phyloP scores from a whole-genome alignment of 2,329 filamentous ascomycete species.

The Monilinia fructicola region DNA sequence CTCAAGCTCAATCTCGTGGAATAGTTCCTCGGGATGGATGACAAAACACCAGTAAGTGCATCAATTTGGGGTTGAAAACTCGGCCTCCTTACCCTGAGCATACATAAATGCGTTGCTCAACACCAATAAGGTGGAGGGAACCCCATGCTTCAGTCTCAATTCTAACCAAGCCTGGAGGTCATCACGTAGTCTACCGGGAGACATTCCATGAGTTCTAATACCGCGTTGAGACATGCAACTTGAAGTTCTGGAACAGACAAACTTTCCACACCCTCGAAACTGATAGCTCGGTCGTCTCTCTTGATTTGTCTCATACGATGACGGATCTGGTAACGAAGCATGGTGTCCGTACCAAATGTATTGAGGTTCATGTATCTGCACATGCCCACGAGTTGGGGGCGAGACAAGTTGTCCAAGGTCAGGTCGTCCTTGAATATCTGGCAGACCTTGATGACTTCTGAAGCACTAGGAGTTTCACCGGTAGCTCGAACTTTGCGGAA shows the following conservation, averaged over 20 bases:
- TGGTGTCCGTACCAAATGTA: conserved; percentile 94
- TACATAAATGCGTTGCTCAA: conserved; percentile 98
- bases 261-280: conserved; percentile 88
- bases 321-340: conserved; percentile 94
- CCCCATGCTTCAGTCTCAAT: conserved; percentile 85
- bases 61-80: conserved; percentile 87
- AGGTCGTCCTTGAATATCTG: conserved; percentile 98
- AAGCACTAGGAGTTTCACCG: conserved; percentile 80
- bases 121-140: conserved; percentile 94
- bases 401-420: conserved; percentile 93
- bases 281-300: conserved; percentile 92
- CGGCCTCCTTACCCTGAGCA: conserved; percentile 75
- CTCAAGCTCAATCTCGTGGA: conserved; percentile 99
- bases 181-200: conserved; percentile 80
- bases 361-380: conserved; percentile 98
- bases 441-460: conserved; percentile 98
- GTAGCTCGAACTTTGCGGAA: conserved; percentile 95
- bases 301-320: conserved; percentile 99
- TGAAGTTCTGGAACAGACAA: conserved; percentile 93
- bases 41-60: conserved; percentile 86
- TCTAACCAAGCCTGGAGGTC: conserved; percentile 95
- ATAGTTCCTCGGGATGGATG: conserved; percentile 96
- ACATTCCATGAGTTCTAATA: conserved; percentile 88
- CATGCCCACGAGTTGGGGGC: conserved; percentile 94
- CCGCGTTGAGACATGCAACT: conserved; percentile 89